phyloP scores from a whole-genome alignment of 1,284 basidiomycete genomes.

The Stygiomarasmius scandens region DNA sequence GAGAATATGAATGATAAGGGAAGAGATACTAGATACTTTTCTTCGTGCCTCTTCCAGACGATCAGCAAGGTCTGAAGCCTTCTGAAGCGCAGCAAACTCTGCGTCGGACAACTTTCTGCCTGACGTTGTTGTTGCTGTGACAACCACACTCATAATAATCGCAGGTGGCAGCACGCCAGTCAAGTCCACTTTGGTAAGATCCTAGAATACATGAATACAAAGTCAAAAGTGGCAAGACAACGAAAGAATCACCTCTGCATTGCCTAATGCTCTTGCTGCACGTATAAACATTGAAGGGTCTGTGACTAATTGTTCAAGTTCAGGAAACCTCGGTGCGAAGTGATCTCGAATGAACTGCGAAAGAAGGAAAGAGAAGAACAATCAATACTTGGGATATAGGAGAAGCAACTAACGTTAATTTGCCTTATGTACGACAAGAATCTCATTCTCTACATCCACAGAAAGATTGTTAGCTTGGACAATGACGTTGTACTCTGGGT shows the following conservation, averaged over 20 bases:
- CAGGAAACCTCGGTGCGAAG: conserved; percentile 94
- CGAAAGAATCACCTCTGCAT: conserved; percentile 61
- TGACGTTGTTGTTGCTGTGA: conserved; percentile 91
- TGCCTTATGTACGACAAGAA: conserved; percentile 95
- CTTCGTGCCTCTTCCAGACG: conserved; percentile 87
- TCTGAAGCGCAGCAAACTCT: conserved; percentile 82
- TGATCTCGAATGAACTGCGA: conserved; percentile 95
- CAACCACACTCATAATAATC: conserved; percentile 93
- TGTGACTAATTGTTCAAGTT: conserved; percentile 92
- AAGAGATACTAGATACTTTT: conserved; percentile 56
- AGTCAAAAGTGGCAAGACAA: conserved; percentile 2
- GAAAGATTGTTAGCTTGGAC: conserved; percentile 98
- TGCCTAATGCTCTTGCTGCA: conserved; percentile 87
- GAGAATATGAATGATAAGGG: not conserved
- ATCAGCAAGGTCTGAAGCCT: conserved; percentile 87
- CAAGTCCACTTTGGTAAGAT: conserved; percentile 83
- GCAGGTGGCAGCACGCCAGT: conserved; percentile 86
- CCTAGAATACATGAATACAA: conserved; percentile 41
- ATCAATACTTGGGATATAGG: conserved; percentile 48
- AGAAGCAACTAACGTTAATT: conserved; percentile 32
- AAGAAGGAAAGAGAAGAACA: conserved; percentile 18
- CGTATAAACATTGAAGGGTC: conserved; percentile 94
- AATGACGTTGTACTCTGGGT: conserved; percentile 95
- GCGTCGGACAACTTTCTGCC: conserved; percentile 73
- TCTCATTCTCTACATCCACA: conserved; percentile 98